Evolutionary conservation across 1,284 basidiomycete genomes (phyloP).

Genomic region (Xerocomus amazonicus): DNA sequence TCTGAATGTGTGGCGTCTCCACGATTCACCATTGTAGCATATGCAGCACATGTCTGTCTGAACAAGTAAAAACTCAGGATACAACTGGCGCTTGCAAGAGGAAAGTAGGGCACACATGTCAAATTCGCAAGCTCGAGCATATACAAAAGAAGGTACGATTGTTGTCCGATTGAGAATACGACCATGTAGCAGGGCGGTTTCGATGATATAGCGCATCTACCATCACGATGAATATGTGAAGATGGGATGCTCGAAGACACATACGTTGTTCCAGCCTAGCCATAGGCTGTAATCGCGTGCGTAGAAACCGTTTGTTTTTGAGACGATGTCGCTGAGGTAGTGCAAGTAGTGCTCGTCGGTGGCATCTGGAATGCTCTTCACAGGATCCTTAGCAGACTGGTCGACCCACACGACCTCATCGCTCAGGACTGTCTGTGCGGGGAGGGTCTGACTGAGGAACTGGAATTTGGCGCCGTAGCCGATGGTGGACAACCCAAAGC

Average conservation of each 20-base stretch:
- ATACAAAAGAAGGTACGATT: slow-evolving; percentile 39
- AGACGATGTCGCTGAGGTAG: slow-evolving; percentile 22
- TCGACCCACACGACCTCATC: slow-evolving; percentile 22
- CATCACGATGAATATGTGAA: background rate
- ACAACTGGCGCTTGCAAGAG: background rate
- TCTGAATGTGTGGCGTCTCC: slow-evolving; percentile 34
- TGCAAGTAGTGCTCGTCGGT: slow-evolving; percentile 12
- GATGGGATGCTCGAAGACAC: background rate
- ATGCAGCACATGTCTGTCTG: slow-evolving; percentile 34
- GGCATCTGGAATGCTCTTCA: background rate
- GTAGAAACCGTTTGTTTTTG: slow-evolving; percentile 33
- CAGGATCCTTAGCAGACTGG: background rate
- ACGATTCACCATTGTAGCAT: slow-evolving; percentile 40
- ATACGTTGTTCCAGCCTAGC: slow-evolving; percentile 36
- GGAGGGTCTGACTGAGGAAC: slow-evolving; percentile 16
- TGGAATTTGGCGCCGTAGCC: slow-evolving; percentile 18
- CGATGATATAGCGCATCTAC: slow-evolving; percentile 41
- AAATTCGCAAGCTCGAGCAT: slow-evolving; percentile 41
- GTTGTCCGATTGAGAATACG: slow-evolving; percentile 36
- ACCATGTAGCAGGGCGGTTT: slow-evolving; percentile 38
- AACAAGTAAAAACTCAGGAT: slow-evolving; percentile 4
- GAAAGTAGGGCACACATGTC: slow-evolving; percentile 25
- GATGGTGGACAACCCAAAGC: slow-evolving; percentile 23
- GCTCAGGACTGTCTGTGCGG: slow-evolving; percentile 9
- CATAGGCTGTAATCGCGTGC: slow-evolving; percentile 35